Conservation (phyloP, 1,284 basidiomycete genomes). For the Cutaneotrichosporon curvatum region DNA sequence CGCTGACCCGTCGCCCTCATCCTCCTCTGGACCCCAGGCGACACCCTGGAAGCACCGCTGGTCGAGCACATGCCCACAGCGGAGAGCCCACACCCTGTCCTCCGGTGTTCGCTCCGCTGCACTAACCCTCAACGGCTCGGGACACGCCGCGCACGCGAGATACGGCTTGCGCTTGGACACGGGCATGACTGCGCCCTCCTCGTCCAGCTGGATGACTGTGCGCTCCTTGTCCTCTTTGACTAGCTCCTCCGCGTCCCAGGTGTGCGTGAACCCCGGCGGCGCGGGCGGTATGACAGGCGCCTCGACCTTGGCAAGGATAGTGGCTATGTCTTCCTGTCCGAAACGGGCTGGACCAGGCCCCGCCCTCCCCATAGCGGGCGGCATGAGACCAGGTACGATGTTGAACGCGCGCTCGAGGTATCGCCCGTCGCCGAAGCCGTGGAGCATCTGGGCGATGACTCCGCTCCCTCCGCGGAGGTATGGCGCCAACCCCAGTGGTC, state of each 20-base stretch:
- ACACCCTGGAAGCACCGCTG: constrained; percentile 34
- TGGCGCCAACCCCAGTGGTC: neutral
- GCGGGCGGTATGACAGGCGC: constrained; percentile 8
- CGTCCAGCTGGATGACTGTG: constrained; percentile 20
- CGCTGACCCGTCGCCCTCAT: neutral
- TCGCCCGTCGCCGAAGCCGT: neutral
- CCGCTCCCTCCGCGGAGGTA: too few relatives aligned
- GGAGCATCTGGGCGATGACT: neutral
- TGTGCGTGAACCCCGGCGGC: constrained; percentile 17
- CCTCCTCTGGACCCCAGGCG: neutral
- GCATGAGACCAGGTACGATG: neutral
- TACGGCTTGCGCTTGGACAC: constrained; percentile 15
- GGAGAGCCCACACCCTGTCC: constrained; percentile 39
- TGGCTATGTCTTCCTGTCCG: constrained; percentile 16
- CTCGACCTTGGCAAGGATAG: constrained; percentile 21
- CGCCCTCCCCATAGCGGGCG: neutral
- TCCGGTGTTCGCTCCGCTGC: constrained; percentile 25
- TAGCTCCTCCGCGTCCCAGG: constrained; percentile 26
- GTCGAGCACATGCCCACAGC: constrained; percentile 45
- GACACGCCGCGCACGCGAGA: constrained; percentile 38
- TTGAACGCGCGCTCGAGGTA: neutral
- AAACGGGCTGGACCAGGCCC: neutral
- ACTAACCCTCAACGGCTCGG: constrained; percentile 31
- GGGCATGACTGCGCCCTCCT: constrained; percentile 22
- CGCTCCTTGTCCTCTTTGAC: constrained; percentile 3